These are phyloP conservation scores for Claviceps spartinae DNA, from an alignment of 2,329 filamentous ascomycete species.

Conservation along the genomic window DNA sequence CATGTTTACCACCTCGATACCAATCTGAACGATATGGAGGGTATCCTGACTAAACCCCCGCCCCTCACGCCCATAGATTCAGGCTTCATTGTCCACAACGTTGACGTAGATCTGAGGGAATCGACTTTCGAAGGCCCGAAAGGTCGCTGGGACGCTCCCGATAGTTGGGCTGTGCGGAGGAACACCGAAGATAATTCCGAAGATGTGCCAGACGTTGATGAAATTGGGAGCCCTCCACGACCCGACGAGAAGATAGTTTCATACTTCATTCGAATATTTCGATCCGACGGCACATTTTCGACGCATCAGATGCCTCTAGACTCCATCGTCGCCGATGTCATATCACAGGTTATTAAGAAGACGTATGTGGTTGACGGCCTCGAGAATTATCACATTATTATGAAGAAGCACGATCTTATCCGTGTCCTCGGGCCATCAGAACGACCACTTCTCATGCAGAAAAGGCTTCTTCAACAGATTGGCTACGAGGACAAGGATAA, in stretches of 20 bases:
- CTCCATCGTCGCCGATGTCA: slow-evolving; percentile 73
- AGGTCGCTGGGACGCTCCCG: slow-evolving; percentile 79
- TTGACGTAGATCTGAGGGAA: slow-evolving; percentile 29
- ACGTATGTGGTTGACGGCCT: slow-evolving; percentile 81
- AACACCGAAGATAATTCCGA: slow-evolving; percentile 50
- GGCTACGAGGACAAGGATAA: slow-evolving; percentile 79
- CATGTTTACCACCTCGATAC: slow-evolving; percentile 71
- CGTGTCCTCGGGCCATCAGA: slow-evolving; percentile 68
- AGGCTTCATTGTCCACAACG: slow-evolving; percentile 31
- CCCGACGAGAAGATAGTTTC: slow-evolving; percentile 62
- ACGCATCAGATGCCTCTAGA: slow-evolving; percentile 77
- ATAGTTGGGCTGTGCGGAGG: slow-evolving; percentile 88
- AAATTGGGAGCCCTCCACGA: slow-evolving; percentile 50
- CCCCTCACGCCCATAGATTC: slow-evolving; percentile 59
- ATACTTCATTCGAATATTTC: slow-evolving; percentile 92
- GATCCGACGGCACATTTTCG: slow-evolving; percentile 84
- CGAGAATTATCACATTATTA: slow-evolving; percentile 89
- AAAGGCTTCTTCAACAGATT: slow-evolving; percentile 76
- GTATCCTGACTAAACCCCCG: slow-evolving; percentile 62
- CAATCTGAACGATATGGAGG: slow-evolving; percentile 81
- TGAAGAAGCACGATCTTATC: slow-evolving; percentile 83
- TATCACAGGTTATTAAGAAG: slow-evolving; percentile 86
- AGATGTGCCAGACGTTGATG: slow-evolving; percentile 49
- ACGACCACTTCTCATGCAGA: slow-evolving; percentile 81
- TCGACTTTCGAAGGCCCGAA: slow-evolving; percentile 24